phyloP scores from a whole-genome alignment of 139 green algal genomes.

The Chlamydomonas asymmetrica region DNA sequence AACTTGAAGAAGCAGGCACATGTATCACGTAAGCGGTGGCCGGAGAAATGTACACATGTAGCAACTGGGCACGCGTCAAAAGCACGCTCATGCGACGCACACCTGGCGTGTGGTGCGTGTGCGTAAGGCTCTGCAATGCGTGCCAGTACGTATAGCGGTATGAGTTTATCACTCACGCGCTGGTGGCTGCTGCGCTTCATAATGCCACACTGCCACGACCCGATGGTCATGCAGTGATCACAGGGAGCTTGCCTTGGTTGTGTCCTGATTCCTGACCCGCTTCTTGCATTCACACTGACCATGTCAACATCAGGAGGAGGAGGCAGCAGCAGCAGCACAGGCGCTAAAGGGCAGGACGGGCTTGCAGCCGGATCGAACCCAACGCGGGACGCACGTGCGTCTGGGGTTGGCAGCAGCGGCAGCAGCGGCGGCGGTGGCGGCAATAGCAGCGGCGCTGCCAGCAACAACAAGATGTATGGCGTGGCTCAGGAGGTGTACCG shows the following conservation, averaged over 20 bases:
- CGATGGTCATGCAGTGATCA: too few relatives aligned
- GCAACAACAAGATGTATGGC: too few relatives aligned
- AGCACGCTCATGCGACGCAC: too few relatives aligned
- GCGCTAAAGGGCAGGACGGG: background rate
- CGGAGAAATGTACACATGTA: background rate
- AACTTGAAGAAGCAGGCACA: slow-evolving; percentile 19
- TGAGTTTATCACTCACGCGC: too few relatives aligned
- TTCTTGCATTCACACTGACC: too few relatives aligned
- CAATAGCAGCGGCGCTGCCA: background rate
- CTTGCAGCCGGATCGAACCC: slow-evolving; percentile 20
- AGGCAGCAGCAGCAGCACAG: background rate
- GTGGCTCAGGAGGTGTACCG: slow-evolving; percentile 71
- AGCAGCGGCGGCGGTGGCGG: slow-evolving; percentile 9
- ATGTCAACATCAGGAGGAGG: background rate
- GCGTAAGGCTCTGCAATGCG: too few relatives aligned
- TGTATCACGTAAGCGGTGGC: slow-evolving; percentile 27
- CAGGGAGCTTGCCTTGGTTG: too few relatives aligned
- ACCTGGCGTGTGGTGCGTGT: too few relatives aligned
- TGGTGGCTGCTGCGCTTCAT: too few relatives aligned
- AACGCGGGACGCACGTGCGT: background rate
- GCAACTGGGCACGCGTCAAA: background rate
- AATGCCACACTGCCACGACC: too few relatives aligned
- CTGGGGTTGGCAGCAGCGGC: slow-evolving; percentile 22
- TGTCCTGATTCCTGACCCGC: too few relatives aligned
- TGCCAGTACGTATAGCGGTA: too few relatives aligned